phyloP scores from a whole-genome alignment of 345 rosid species.

The Aurinia saxatilis region DNA sequence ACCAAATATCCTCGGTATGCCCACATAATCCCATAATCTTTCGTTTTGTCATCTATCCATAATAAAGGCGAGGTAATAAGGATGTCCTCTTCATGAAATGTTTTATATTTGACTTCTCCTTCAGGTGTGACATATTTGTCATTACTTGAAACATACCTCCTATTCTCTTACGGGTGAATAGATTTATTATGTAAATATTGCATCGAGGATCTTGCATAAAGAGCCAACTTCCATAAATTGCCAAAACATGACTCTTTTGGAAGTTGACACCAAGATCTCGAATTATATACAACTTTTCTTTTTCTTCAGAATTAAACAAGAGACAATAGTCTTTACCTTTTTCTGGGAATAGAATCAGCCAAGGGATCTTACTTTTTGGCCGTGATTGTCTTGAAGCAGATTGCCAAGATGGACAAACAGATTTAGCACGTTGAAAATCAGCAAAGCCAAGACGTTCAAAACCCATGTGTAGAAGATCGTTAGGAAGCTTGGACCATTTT shows the following conservation, averaged over 20 bases:
- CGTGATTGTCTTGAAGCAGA: neutral
- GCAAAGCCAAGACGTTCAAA: neutral
- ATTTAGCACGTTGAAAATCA: too few species aligned
- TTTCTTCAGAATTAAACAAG: neutral
- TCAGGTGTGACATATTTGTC: too few species aligned
- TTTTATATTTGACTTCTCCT: too few species aligned
- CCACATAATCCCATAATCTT: neutral
- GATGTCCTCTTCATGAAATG: neutral
- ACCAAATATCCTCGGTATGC: neutral
- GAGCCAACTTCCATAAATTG: conserved; percentile 1
- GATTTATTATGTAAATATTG: neutral
- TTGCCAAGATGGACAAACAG: too few species aligned
- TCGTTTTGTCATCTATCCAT: neutral
- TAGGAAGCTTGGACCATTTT: conserved; percentile 8
- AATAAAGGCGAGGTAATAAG: neutral
- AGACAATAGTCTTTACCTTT: neutral
- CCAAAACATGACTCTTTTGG: neutral
- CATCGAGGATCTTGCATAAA: neutral
- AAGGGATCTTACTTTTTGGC: neutral
- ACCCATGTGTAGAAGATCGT: neutral
- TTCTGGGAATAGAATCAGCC: neutral
- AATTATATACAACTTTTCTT: neutral
- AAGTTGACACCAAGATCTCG: neutral
- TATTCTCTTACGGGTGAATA: neutral
- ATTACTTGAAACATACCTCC: too few species aligned